phyloP scores from a whole-genome alignment of 345 rosid genomes.

The Gossypium bickii region DNA sequence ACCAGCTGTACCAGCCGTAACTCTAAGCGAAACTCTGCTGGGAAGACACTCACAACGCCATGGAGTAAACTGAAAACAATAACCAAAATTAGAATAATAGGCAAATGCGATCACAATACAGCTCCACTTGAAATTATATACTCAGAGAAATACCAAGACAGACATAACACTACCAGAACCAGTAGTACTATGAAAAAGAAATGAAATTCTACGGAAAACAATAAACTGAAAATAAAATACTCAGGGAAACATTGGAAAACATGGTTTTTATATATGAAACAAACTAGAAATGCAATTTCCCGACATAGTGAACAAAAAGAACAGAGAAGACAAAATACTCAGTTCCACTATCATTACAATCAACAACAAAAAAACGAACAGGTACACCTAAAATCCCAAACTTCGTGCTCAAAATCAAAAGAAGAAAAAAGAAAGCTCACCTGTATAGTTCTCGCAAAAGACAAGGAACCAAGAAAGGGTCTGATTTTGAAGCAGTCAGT shows the following conservation, averaged over 20 bases:
- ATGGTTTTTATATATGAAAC: neutral
- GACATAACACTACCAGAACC: neutral
- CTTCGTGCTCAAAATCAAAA: neutral
- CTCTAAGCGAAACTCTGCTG: conserved; percentile 37
- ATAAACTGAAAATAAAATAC: neutral
- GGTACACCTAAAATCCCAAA: neutral
- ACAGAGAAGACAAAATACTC: neutral
- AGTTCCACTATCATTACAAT: neutral
- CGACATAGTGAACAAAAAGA: neutral
- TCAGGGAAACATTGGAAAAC: neutral
- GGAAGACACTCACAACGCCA: conserved; percentile 31
- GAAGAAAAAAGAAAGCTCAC: neutral
- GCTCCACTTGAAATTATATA: conserved; percentile 1
- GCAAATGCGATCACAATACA: conserved; percentile 7
- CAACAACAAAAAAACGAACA: neutral
- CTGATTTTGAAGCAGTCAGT: conserved; percentile 37
- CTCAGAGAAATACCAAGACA: neutral
- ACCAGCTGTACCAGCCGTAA: conserved; percentile 58
- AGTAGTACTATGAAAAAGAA: neutral
- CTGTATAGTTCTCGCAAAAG: conserved; percentile 28
- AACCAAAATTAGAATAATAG: conserved; percentile 7
- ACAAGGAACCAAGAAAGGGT: conserved; percentile 46
- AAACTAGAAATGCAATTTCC: neutral
- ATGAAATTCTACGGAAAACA: neutral
- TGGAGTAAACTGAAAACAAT: conserved; percentile 45